A percentile compares a stretch with the other conserved stretches of the same genome.
These are phyloP conservation scores for Colletotrichum endophyticum DNA, from an alignment of 2,329 filamentous ascomycete species.

Conservation along the genomic window DNA sequence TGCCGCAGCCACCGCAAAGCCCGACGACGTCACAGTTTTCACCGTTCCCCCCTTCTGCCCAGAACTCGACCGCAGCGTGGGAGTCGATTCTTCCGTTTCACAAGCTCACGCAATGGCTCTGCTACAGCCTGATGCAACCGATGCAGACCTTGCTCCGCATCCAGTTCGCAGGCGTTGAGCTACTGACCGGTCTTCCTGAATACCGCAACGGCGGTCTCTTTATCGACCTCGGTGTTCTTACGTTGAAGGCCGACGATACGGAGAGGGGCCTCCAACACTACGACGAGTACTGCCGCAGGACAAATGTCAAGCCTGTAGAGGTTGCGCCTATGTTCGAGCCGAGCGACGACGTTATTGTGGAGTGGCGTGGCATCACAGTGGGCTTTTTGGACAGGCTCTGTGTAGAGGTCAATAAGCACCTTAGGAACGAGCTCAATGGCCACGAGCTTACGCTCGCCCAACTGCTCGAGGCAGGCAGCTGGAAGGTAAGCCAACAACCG, in stretches of 20 bases:
- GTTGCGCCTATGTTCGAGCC: constrained; percentile 57
- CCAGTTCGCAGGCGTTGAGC: constrained; percentile 55
- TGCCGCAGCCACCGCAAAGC: constrained; percentile 61
- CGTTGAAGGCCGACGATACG: constrained; percentile 50
- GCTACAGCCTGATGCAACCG: constrained; percentile 74
- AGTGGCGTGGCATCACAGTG: constrained; percentile 65
- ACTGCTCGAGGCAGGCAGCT: constrained; percentile 93
- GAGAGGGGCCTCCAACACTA: constrained; percentile 49
- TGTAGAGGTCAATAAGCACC: constrained; percentile 53
- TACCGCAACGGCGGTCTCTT: constrained; percentile 76
- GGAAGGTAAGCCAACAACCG: constrained; percentile 74
- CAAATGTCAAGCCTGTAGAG: constrained; percentile 63
- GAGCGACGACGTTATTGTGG: constrained; percentile 62
- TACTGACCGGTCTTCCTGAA: constrained; percentile 72
- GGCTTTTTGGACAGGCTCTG: constrained; percentile 59
- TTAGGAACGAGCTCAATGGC: constrained; percentile 70
- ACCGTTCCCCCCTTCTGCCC: constrained; percentile 50
- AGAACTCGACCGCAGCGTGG: constrained; percentile 63
- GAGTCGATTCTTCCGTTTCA: constrained; percentile 68
- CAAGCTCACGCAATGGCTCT: constrained; percentile 75
- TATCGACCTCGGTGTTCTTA: constrained; percentile 61
- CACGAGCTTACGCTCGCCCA: constrained; percentile 81
- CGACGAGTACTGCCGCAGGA: constrained; percentile 71
- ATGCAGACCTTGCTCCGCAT: constrained; percentile 58
- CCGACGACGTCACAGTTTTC: constrained; percentile 57